Evolutionary conservation across 495 filamentous ascomycete species (phyloP), one percentile per base, ranked within the genome.

Genomic region (Copromyces sp.): DNA sequence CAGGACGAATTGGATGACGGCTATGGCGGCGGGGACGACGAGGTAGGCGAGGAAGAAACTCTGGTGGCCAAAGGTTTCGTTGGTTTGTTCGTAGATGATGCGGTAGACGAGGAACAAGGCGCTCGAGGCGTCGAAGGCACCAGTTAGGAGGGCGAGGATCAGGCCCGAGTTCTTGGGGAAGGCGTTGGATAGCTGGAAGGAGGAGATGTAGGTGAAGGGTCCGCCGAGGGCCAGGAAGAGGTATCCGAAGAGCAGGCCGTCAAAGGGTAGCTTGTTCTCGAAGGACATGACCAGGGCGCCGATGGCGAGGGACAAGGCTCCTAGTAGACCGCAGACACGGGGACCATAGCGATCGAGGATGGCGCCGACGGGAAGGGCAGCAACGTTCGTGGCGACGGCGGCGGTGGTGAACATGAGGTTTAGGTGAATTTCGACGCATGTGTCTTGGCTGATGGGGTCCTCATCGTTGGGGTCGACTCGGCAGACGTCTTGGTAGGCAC

Each of bases 401-500:
- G 93, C 94, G 42, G 92, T 86, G 39, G 94, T 97, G 84, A 97
- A 97, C 94, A 97, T 97, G 72, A 97, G 81, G 79, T 97, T 97
- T 68, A 97, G 85, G 68, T 90, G 87, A 68, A 97, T 89, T 79
- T 97, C 94, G 24, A 94, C 87, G 71, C 86, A 85, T 0, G 89
- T 89, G 69, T 87, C 83, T 7, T 86, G 80, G 44, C 90, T 84
- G 38, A 91, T 74, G 75, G 92, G 87, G 38, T 38, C 71, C 37
- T 75, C 72, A 1, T 89, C 81, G 37, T 69, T 29, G 7, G n/a
- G 40, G 39, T 71, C 75, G 16, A 40, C 75, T 14, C 76, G 44
- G 76, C 93, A 96, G 3, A 82, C 78, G 42, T 92, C 82, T 59
- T 82, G 81, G 77, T 95, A 96, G 29, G 94, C 92, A 0, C 89